Base-by-base conservation (phyloP, 2,329 filamentous ascomycete genomes). In the Hypoxylon sp. region DNA sequence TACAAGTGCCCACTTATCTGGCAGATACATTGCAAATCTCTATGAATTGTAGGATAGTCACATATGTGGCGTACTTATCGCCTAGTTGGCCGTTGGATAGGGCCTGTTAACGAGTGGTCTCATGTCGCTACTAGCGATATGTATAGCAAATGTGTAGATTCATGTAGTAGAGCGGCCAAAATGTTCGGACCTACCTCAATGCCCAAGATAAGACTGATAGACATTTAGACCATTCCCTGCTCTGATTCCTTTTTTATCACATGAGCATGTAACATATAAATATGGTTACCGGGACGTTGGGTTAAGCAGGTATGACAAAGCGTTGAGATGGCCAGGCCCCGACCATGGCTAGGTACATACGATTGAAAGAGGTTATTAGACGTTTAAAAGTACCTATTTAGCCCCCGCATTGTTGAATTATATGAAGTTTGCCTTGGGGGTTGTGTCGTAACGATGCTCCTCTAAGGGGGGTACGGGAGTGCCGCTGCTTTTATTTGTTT, bases 191-290 rank as follows among this genome's bases (percentile, higher is more conserved):
- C 52, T 19, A 34, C 21, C 5, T n/a, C 17, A 17, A 43, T 2
- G 14, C 3, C 45, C 45, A 5, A 46, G 38, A n/a, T 34, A 34
- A 23, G 38, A 34, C 43, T 46, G 32, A 28, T 14, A 21, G 25
- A 45, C 34, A 53, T n/a, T 13, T 25, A 5, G 17, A 14, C n/a
- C 32, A 14, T 38, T 34, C 34, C 21, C 21, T 45, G 53, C 41
- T 46, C 45, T 19, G 32, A 17, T 19, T 34, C 21, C 25, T 46
- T 28, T 14, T 23, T 30, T 11, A 43, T 43, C 38, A 46, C 53
- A 46, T 56, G 43, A n/a, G 32, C 13, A 6, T 38, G 55, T 58
- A 58, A 21, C 32, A 58, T 58, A 28, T 57, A 57, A 23, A 49
- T 36, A 49, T 28, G 43, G 32, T 21, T 49, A 49, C 45, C 30